These are phyloP conservation scores for Solanum sejunctum DNA, from an alignment of 257 asterid species.

Conservation along the genomic window DNA sequence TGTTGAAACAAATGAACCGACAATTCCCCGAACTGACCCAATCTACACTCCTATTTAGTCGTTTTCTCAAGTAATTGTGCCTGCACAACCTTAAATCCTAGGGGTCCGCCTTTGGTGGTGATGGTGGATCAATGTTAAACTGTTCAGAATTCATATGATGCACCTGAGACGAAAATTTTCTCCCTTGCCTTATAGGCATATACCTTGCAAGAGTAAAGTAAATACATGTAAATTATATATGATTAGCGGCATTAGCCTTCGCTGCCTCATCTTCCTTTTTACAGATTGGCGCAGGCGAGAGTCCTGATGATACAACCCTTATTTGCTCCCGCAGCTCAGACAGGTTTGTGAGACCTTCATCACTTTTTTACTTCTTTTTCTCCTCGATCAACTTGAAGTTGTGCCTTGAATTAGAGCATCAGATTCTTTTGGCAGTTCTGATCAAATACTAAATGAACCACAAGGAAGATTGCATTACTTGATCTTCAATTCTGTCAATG, in stretches of 20 bases:
- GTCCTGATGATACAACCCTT: constrained; percentile 90
- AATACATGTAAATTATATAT: not conserved
- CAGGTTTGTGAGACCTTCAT: constrained; percentile 43
- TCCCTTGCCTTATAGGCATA: not conserved
- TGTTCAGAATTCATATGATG: not conserved
- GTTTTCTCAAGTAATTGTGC: not conserved
- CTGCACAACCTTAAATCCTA: not conserved
- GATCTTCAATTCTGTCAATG: not conserved
- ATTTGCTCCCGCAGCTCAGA: constrained; percentile 78
- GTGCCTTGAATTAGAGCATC: not conserved
- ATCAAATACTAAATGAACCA: not conserved
- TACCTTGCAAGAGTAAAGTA: not conserved
- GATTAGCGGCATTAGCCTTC: not conserved
- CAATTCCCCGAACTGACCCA: not conserved
- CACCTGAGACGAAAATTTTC: not conserved
- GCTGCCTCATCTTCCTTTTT: constrained; percentile 10
- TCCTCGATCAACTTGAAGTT: not conserved
- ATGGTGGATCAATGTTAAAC: not conserved
- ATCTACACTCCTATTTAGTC: not conserved
- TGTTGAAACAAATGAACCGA: not conserved
- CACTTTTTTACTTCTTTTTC: not conserved
- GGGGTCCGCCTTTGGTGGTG: not conserved
- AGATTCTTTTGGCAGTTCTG: not conserved
- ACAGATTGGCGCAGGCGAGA: constrained; percentile 91
- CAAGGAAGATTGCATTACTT: not conserved